These are phyloP conservation scores for Yarrowia porcina DNA, from an alignment of 805 yeast genomes.

Conservation along the genomic window DNA sequence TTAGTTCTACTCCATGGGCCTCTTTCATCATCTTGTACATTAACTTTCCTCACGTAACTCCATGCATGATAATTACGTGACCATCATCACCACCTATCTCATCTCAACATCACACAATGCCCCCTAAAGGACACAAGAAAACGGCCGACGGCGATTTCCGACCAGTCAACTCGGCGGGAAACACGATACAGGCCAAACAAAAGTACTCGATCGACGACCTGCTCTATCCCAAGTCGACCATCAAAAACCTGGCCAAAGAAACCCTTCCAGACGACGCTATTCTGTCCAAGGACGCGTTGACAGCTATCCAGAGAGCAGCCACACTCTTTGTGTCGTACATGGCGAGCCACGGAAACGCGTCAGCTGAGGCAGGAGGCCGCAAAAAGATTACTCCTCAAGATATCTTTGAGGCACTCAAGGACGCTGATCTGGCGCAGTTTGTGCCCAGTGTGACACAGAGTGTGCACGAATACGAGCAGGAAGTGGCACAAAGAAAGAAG, in stretches of 20 bases:
- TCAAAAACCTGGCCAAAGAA: constrained; percentile 22
- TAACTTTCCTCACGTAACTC: no score
- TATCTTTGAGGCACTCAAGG: constrained; percentile 7
- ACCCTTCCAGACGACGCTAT: constrained; percentile 17
- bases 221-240: constrained; percentile 14
- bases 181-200: constrained; percentile 14
- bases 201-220: constrained; percentile 14
- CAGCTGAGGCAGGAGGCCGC: constrained; percentile 11
- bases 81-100: background rate
- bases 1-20: no score
- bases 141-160: constrained; percentile 18
- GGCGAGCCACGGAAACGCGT: constrained; percentile 3
- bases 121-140: constrained; percentile 20
- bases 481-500: constrained; percentile 3
- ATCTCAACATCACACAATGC: background rate
- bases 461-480: constrained; percentile 18
- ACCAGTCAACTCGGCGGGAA: constrained; percentile 17
- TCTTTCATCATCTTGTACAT: no score
- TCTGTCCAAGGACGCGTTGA: constrained; percentile 19
- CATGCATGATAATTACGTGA: background rate
- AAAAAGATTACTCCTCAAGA: constrained; percentile 19
- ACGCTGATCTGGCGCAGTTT: constrained; percentile 16
- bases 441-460: constrained; percentile 10
- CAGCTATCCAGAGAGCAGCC: constrained; percentile 19
- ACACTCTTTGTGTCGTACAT: constrained; percentile 21